Evolutionary conservation across 208 protist genomes (phyloP), one percentile per base, ranked within the genome.

Genomic region (Wallacemonas collosoma): DNA sequence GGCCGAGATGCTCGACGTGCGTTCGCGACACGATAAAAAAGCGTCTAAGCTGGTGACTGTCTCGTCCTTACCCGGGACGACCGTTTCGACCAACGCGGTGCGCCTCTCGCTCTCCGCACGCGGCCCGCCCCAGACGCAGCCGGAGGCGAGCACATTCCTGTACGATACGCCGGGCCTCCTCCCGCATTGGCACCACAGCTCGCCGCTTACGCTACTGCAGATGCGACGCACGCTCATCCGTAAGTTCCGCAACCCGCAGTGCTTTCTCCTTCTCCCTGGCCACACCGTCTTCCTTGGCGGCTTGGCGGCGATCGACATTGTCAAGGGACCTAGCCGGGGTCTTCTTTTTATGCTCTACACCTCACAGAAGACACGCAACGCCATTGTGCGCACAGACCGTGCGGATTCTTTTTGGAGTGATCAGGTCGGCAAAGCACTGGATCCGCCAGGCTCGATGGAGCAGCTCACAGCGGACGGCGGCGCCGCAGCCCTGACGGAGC

Each of bases 141-240:
- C 26, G 45, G 8, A 50, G 14, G 39, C 9, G n/a, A 50, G 73
- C 72, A 80, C 82, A 12, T 94, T 85, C 73, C 70, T 97, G 35
- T 97, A 91, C 80, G 93, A 97, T 77, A 97, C 93, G 3, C 93
- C 93, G 0, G 93, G 93, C 0, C 74, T 97, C 35, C 75, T 96
- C 9, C 93, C 93, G 6, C 91, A 97, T 66, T 97, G 93, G 91
- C 91, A 96, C 60, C 80, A 76, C 17, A 70, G 60, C 47, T 96
- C 93, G 15, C 89, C 86, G 3, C 78, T 97, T 15, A 97, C 90
- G 9, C 80, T 97, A 7, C 80, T 89, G 54, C 88, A 97, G 69
- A 97, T 97, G 92, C 92, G 90, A 2, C 88, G 93, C 51, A 92
- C 89, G 40, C 83, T 97, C 8, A 93, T 95, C 47, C 86, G 90